Conservation (phyloP, 805 yeast genomes). For the Maudiozyma barnettii region DNA sequence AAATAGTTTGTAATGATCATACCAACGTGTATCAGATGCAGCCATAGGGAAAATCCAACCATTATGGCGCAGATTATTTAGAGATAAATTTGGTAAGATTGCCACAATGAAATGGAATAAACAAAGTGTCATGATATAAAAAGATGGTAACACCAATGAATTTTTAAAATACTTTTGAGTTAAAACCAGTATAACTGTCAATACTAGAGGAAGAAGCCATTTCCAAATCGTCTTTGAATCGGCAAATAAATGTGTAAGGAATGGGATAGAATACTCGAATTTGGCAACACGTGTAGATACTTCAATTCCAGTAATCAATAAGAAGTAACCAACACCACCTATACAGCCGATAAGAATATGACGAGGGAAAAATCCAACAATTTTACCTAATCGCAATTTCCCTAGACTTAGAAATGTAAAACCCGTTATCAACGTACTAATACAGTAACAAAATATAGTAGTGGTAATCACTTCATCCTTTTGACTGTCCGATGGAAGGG, state of each 20-base stretch:
- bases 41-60: slow-evolving; percentile 74
- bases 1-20: slow-evolving; percentile 66
- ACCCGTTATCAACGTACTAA: slow-evolving; percentile 82
- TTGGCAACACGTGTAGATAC: slow-evolving; percentile 78
- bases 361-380: slow-evolving; percentile 92
- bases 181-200: slow-evolving; percentile 52
- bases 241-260: slow-evolving; percentile 39
- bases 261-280: slow-evolving; percentile 50
- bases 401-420: slow-evolving; percentile 69
- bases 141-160: slow-evolving; percentile 71
- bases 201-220: slow-evolving; percentile 61
- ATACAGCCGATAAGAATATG: slow-evolving; percentile 95
- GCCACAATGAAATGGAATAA: slow-evolving; percentile 61
- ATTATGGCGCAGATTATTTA: slow-evolving; percentile 49
- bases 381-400: slow-evolving; percentile 65
- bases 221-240: slow-evolving; percentile 37
- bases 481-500: slow-evolving; percentile 34
- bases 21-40: slow-evolving; percentile 76
- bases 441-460: slow-evolving; percentile 74
- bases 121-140: slow-evolving; percentile 61
- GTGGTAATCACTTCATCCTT: slow-evolving; percentile 70
- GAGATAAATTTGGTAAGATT: slow-evolving; percentile 53
- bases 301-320: slow-evolving; percentile 83
- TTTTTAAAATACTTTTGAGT: slow-evolving; percentile 54
- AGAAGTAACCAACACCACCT: slow-evolving; percentile 95